Percentiles rank a stretch among this genome's conserved stretches.
Evolutionary conservation across 2,329 filamentous ascomycete genomes (phyloP).

Genomic region (Pestalotiopsis sp.): DNA sequence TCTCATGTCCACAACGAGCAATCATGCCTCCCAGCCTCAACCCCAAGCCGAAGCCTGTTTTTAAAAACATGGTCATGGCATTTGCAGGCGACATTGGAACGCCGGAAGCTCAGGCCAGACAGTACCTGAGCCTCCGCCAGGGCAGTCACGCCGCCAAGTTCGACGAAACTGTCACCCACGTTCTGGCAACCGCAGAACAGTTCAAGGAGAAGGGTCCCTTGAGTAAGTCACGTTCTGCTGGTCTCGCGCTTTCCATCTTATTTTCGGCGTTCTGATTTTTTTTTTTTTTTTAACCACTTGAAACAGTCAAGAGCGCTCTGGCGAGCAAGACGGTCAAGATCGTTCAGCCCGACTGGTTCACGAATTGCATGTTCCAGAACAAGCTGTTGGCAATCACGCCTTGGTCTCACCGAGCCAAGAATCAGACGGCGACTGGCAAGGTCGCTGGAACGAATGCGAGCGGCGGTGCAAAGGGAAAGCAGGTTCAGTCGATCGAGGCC

Average conservation of each 20-base stretch:
- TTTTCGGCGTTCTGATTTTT: neutral
- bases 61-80: constrained; percentile 57
- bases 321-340: constrained; percentile 40
- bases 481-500: constrained; percentile 35
- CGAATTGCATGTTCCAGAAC: constrained; percentile 40
- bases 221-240: constrained; percentile 27
- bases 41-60: constrained; percentile 34
- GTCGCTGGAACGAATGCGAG: neutral
- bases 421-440: constrained; percentile 37
- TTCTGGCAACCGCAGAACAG: constrained; percentile 66
- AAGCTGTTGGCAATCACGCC: constrained; percentile 33
- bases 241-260: too few species aligned
- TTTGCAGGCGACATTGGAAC: constrained; percentile 58
- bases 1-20: neutral
- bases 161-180: constrained; percentile 65
- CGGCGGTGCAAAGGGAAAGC: constrained; percentile 22
- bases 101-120: constrained; percentile 56
- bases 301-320: constrained; percentile 39
- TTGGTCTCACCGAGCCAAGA: constrained; percentile 45
- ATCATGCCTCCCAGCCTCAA: neutral
- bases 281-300: neutral
- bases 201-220: constrained; percentile 50
- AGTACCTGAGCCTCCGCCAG: constrained; percentile 66
- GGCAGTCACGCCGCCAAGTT: constrained; percentile 58
- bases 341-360: constrained; percentile 55